Evolutionary conservation across 1,139 yeast species (phyloP), one percentile per base, ranked within the genome.

Genomic region (Blastobotrys buckinghamii): DNA sequence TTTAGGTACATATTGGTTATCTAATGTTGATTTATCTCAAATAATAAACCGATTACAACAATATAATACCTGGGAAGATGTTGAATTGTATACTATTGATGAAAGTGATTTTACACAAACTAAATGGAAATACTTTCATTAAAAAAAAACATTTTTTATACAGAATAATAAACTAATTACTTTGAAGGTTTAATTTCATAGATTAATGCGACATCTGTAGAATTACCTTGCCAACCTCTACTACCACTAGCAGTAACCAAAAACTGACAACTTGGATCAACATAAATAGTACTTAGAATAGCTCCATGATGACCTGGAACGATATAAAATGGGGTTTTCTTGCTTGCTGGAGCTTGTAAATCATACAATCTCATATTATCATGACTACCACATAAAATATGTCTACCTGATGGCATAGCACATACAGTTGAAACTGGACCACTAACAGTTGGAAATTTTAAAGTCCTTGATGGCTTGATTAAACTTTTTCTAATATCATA

Each of bases 171-270:
- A n/a, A n/a, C 9, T 29, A 29, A 24, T 32, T 35, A 20, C 24
- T 44, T 41, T 42, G 38, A 55, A 42, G 29, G 66, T 52, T 22
- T 69, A 71, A 90, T 81, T 62, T 89, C 95, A 64, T 89, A 90
- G 38, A 89, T 74, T 59, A 89, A 75, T 7, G 86, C 85, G 27
- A 82, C 77, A 54, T 92, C 98, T 0, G 95, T 84, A 38, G 82
- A 77, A 32, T 73, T 69, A 2, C 95, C 86, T 60, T 84, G 92
- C 97, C 97, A 90, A 3, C 98, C 98, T 61, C 97, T 77, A 57
- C 85, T 87, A 7, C 98, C 98, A 66, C 96, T 85, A 0, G 97
- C 83, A 61, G 96, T 84, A 13, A 90, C 78, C 81, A 92, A 75
- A 64, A 86, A 92, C 56, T 92, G 71, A 42, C 95, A 89, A 1